A percentile compares a stretch with the other conserved stretches of the same genome.
phyloP scores from a whole-genome alignment of 371 early-diverging fungal genomes.

The Saksenaea vasiformis region DNA sequence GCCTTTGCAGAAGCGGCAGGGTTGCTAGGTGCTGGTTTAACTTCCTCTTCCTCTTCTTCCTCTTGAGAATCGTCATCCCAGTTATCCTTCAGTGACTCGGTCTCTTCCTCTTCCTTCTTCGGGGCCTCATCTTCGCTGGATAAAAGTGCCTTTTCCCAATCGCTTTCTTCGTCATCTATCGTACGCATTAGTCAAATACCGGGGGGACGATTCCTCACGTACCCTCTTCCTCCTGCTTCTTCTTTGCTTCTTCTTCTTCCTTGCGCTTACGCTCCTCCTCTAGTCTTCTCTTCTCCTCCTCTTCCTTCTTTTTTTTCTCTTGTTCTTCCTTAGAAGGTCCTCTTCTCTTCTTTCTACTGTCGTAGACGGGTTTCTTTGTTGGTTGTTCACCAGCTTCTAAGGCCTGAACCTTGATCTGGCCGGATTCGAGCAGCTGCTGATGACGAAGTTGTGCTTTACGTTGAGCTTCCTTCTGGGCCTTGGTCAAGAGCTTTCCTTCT shows the following conservation, averaged over 20 bases:
- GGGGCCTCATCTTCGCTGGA: conserved; percentile 43
- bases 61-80: conserved; percentile 66
- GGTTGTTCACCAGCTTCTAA: conserved; percentile 50
- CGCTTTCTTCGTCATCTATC: conserved; percentile 37
- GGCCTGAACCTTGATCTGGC: conserved; percentile 77
- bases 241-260: conserved; percentile 46
- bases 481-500: conserved; percentile 91
- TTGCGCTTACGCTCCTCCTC: conserved; percentile 45
- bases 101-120: conserved; percentile 36
- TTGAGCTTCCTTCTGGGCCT: conserved; percentile 90
- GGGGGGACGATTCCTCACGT: conserved; percentile 21
- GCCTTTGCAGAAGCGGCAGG: conserved; percentile 27
- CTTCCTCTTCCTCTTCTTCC: conserved; percentile 43
- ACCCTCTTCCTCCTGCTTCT: conserved; percentile 40
- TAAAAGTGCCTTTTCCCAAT: conserved; percentile 56
- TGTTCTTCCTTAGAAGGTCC: conserved; percentile 48
- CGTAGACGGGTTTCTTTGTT: conserved; percentile 53
- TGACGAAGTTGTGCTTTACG: conserved; percentile 72
- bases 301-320: conserved; percentile 48
- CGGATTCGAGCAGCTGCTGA: conserved; percentile 79
- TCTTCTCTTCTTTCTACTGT: conserved; percentile 71
- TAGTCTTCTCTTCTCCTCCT: conserved; percentile 40
- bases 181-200: neutral
- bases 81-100: conserved; percentile 51
- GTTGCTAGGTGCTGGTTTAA: conserved; percentile 17